Evolutionary conservation across 208 protist genomes (phyloP), one percentile per base, ranked within the genome.

Genomic region (Crithidia mellificae): DNA sequence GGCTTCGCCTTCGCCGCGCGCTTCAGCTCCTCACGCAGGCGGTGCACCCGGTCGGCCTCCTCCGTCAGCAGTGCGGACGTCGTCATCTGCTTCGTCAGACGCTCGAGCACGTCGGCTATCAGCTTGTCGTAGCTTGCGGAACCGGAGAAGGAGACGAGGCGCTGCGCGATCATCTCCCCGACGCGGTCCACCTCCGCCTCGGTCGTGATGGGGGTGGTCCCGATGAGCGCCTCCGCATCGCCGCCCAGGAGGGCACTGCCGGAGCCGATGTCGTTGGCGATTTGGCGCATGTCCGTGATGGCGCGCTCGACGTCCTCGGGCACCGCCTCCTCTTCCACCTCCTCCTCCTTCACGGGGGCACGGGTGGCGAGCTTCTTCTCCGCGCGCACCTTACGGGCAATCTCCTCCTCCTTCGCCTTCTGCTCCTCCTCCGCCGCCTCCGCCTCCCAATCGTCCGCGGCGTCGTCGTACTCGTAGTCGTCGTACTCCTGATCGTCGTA

Each of bases 381-480:
- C 0, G 68, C 47, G 27, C 77, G 81, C 56, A 78, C 68, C 39
- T 84, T 72, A 29, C 82, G 66, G 7, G 80, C 73, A 20, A 78
- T 58, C 52, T 83, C 78, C 72, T 91, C 79, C 38, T 70, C 76
- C 39, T 79, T 63, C 25, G 84, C 80, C 49, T 77, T 66, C 66
- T 84, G 71, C 73, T 93, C 90, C 47, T 85, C 72, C 56, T 81
- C 75, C 6, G 65, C 81, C 8, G 78, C 81, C 72, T 96, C 88
- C 17, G 72, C 73, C 71, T 96, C 86, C 88, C 88, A 96, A 55
- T 96, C 88, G 66, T 96, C 88, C 47, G 80, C 84, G 47, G 80
- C 85, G 74, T 96, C 91, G 52, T 92, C 80, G 70, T 82, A 90
- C 61, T 90, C 81, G 43, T 76, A 61, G 66, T 84, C 67, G 41